Base-by-base conservation (phyloP, 2,329 filamentous ascomycete species). In the Talaromyces sp. region DNA sequence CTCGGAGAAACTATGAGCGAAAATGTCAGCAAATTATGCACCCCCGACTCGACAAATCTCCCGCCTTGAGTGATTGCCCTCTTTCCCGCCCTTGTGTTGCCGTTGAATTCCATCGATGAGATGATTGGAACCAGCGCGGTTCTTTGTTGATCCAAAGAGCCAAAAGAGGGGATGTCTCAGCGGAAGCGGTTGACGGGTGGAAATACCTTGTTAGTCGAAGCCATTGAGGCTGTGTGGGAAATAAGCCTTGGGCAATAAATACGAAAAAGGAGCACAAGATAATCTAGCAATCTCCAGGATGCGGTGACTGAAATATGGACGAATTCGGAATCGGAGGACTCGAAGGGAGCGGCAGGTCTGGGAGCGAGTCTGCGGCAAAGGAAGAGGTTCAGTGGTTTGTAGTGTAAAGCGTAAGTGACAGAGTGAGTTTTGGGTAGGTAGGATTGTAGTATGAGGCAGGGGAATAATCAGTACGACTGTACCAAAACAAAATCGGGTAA, bases 1-100 rank as follows among this genome's bases (percentile, higher is more conserved):
- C 91, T 87, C 91, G 85, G 78, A 94, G 83, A 77, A 93, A 94
- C 90, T 94, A 58, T 27, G 57, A 65, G 52, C 65, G 19, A 33
- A 48, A 67, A 70, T 54, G 72, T 67, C 57, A 73, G 70, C 62
- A 66, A 39, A 22, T 19, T 45, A 31, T 50, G 24, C n/a, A 41
- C 35, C 22, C 60, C 24, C 16, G 19, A 45, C 24, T 61, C 19
- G 50, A 16, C 54, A 14, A 22, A 19, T 59, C 39, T 50, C 47
- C 47, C n/a, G 5, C 14, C 19, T 48, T 7, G 8, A 22, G 27
- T 9, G 47, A 16, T 31, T 33, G 47, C 7, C 24, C 41, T 43
- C 50, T 60, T 10, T 60, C 50, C 50, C 14, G n/a, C n/a, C 41
- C 10, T 43, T 43, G 31, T 31, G 27, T 57, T 31, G 10, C 16